Percentiles rank a stretch among this genome's conserved stretches.
Conservation (phyloP, 805 yeast species). For the Candida tibetensis region DNA sequence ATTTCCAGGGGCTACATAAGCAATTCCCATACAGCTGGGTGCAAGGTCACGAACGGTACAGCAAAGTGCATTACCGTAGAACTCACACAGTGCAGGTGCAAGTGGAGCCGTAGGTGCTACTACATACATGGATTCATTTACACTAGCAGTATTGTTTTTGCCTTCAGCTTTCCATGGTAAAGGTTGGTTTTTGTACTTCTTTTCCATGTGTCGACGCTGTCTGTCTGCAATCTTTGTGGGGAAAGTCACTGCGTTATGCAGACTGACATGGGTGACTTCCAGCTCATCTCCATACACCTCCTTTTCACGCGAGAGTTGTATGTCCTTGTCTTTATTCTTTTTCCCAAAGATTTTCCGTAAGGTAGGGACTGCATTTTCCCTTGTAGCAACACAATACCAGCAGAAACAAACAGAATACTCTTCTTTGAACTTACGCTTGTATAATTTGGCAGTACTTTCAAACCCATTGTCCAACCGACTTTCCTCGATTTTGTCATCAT, state of each 20-base stretch:
- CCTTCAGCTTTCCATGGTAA: slow-evolving; percentile 1
- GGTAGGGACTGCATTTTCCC: slow-evolving; percentile 5
- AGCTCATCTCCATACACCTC: slow-evolving; percentile 6
- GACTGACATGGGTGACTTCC: slow-evolving; percentile 14
- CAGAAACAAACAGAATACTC: slow-evolving; percentile 23
- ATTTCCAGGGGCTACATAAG: background rate
- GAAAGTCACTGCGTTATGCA: slow-evolving; percentile 12
- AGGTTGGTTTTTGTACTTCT: slow-evolving; percentile 5
- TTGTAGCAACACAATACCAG: slow-evolving; percentile 10
- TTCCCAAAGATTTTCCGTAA: slow-evolving; percentile 7
- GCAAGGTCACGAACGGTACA: slow-evolving; percentile 8
- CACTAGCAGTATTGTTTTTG: background rate
- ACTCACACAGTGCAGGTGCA: slow-evolving; percentile 1
- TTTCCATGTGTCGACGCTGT: background rate
- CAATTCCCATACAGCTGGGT: slow-evolving; percentile 7
- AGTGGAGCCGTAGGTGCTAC: slow-evolving; percentile 10
- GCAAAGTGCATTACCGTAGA: slow-evolving; percentile 9
- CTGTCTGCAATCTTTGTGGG: slow-evolving; percentile 7
- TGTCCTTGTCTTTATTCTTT: background rate
- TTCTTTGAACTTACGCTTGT: slow-evolving; percentile 12
- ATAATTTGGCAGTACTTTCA: slow-evolving; percentile 15
- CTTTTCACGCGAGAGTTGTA: background rate
- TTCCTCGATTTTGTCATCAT: slow-evolving; percentile 25
- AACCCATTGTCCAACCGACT: slow-evolving; percentile 15
- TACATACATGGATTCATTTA: slow-evolving; percentile 10